Evolutionary conservation across 352 stramenopile genomes (phyloP).

Genomic region (Phytopythium ostracodes): DNA sequence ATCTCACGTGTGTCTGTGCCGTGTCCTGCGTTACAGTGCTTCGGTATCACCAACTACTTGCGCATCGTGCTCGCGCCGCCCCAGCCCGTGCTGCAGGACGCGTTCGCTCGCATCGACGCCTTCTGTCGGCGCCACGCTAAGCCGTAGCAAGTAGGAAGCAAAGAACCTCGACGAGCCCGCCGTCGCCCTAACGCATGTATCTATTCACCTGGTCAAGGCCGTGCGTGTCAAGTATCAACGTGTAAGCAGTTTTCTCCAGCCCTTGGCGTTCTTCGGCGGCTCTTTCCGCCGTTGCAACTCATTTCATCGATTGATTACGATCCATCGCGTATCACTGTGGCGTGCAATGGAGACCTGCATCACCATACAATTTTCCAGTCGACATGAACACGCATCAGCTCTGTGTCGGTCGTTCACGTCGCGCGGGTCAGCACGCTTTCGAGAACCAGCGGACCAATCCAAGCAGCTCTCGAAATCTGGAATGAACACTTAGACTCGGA

Average conservation of each 20-base stretch:
- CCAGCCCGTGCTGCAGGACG: constrained; percentile 27
- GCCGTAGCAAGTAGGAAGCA: background rate
- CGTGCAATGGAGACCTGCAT: background rate
- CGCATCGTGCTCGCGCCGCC: constrained; percentile 35
- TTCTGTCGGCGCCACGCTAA: constrained; percentile 30
- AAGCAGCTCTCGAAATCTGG: background rate
- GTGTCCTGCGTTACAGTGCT: constrained; percentile 11
- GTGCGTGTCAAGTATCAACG: too few species aligned
- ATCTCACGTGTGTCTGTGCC: background rate
- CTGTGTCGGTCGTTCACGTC: background rate
- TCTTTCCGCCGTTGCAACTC: background rate
- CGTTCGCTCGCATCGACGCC: constrained; percentile 29
- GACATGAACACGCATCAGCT: background rate
- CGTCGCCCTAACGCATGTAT: too few species aligned
- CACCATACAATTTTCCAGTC: background rate
- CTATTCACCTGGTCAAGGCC: too few species aligned
- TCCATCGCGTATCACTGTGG: background rate
- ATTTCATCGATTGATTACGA: background rate
- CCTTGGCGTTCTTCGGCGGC: too few species aligned
- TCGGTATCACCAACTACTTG: constrained; percentile 32
- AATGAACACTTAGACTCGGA: background rate
- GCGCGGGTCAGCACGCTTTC: background rate
- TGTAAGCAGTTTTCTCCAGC: too few species aligned
- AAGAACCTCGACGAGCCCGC: too few species aligned
- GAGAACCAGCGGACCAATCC: background rate